Evolutionary conservation across 345 rosid genomes (phyloP).

Genomic region (Salix koriyanagi): DNA sequence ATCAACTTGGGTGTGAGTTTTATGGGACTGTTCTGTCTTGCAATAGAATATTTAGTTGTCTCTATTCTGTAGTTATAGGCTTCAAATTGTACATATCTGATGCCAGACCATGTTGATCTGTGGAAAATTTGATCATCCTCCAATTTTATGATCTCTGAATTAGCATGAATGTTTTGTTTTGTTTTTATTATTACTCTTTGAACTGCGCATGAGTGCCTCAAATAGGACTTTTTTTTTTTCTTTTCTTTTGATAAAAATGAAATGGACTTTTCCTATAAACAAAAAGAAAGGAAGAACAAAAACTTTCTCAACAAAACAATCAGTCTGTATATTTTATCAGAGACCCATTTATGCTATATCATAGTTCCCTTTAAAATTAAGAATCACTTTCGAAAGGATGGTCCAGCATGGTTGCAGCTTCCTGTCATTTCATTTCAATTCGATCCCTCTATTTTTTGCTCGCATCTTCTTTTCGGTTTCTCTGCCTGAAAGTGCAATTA

Average conservation of each 20-base stretch:
- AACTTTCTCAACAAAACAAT: neutral
- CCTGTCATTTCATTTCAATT: constrained; percentile 1
- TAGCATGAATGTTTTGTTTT: neutral
- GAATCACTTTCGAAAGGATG: constrained; percentile 13
- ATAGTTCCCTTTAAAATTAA: neutral
- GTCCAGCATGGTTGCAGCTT: neutral
- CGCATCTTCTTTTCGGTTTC: neutral
- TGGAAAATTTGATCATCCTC: neutral
- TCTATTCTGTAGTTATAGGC: neutral
- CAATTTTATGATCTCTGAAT: constrained; percentile 6
- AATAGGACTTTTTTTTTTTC: neutral
- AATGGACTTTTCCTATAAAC: neutral
- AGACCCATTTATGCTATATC: neutral
- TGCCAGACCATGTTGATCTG: neutral
- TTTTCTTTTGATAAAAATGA: neutral
- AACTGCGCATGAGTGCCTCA: neutral
- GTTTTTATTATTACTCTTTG: neutral
- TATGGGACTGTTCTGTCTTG: constrained; percentile 1
- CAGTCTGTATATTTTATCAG: neutral
- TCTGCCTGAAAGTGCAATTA: constrained; percentile 12
- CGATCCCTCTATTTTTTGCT: constrained; percentile 2
- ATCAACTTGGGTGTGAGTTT: constrained; percentile 51
- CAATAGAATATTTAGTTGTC: neutral
- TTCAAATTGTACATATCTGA: constrained; percentile 25
- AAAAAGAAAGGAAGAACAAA: neutral